Base-by-base conservation (phyloP, 2,329 filamentous ascomycete genomes). In the Fusarium sp. region DNA sequence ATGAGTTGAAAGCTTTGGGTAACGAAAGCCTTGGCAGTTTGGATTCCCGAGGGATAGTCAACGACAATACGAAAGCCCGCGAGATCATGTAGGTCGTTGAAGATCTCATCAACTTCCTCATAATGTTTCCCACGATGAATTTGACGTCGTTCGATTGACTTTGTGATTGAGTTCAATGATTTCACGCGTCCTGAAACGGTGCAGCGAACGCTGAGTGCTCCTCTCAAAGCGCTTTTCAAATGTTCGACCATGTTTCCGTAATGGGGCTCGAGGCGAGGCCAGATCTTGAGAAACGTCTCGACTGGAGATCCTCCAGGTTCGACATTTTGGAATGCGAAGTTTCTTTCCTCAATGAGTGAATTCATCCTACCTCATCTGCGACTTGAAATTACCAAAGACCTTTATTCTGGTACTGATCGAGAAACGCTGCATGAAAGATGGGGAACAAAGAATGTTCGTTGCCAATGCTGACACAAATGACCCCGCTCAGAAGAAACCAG, bases 21-120 rank as follows among this genome's bases (percentile, higher is more conserved):
- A 5, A n/a, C n/a, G n/a, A 37, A 37, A 0, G 4, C 7, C 1
- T 32, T 9, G 12, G 46, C 13, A 0, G 0, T 14, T 21, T 6
- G 3, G 0, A 48, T 16, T 0, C 46, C 46, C 8, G 18, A 21
- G 4, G 46, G 46, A 1, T 32, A 48, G 5, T 48, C 27, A 7
- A 48, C 8, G 4, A 48, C n/a, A 10, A 48, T 32, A 1, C 46
- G 46, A 18, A 48, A 14, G 12, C 46, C 46, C 0, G 46, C 46
- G 0, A 48, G 27, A 21, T 48, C 46, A 13, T 48, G 46, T 3
- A 48, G 1, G 7, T 20, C 46, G 4, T 20, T 13, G 1, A 48
- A 48, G 8, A 48, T 48, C 13, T 28, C 23, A 0, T 11, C 10
- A 12, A 28, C 13, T 2, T 4, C 6, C 4, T n/a, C 2, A n/a